Evolutionary conservation across 257 asterid genomes (phyloP), one percentile per base, ranked within the genome.

Genomic region (Ophiorrhiza pumila): DNA sequence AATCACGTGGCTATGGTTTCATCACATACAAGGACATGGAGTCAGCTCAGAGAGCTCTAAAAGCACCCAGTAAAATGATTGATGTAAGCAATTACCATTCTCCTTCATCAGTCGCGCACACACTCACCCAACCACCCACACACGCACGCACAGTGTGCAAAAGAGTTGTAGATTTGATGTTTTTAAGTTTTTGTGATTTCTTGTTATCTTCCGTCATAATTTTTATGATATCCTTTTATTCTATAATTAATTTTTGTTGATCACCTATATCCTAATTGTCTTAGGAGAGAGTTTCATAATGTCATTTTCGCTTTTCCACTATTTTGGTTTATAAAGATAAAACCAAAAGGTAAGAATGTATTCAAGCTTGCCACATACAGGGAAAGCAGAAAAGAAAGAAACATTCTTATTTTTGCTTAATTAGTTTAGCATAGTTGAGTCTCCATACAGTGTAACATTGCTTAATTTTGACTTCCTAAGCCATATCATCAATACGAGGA

Each of bases 1-100:
- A 80, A 66, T 88, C 97, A 12, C 90, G 92, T 67, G 93, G 97
- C 57, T 90, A 88, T 79, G 97, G 92, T 41, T 90, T 91, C 75
- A 85, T 91, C 65, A 91, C 95, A 41, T 91, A 47, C 68, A 90
- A 84, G 77, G 90, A 84, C 60, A 85, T 88, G 93, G 90, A 88
- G 72, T 89, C 93, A 23, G 93, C 96, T 77, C 95, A 88, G 77
- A 81, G 60, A 71, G 97, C 95, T 79, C 79, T 89, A 62, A 85
- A 71, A 76, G 90, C 93, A 53, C 90, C 96, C 31, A 79, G 89
- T 80, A 89, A 88, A 79, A 88, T 91, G 93, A 87, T 91, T 43
- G 96, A 89, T 79, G 95, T 91, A 77, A 83, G 91, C 53, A 71
- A 22, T 74, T 74, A 52, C 0, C 49, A 45, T 37, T 52, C 37